Base-by-base conservation (phyloP, 2,329 filamentous ascomycete genomes). In the Cladosporium velox region DNA sequence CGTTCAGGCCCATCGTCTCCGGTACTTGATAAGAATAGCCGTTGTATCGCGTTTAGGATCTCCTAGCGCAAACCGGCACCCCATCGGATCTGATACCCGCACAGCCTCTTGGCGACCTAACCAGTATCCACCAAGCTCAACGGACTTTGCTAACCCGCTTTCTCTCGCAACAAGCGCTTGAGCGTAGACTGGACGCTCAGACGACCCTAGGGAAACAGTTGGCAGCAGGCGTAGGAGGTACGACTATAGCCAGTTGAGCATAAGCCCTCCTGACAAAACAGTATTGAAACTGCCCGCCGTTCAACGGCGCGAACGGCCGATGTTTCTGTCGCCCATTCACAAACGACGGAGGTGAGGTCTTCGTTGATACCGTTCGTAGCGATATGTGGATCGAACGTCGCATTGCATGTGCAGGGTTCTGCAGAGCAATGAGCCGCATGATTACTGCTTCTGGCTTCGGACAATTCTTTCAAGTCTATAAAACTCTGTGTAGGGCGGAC, bases 71-170 rank as follows among this genome's bases (percentile, higher is more conserved):
- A 59, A 47, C 4, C 57, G 61, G 61, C 47, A 57, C 51, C 61
- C 51, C 61, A 64, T 64, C 61, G 61, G 61, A 64, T 57, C 34
- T 47, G 35, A 32, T 44, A 44, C 4, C 51, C 51, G 61, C 61
- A 47, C 47, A 47, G 35, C 59, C 44, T 32, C 32, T 28, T 26
- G 47, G 26, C 30, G 59, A 32, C 47, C 47, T 35, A 38, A 32
- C 59, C 59, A 62, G 59, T 24, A 35, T 52, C 59, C 59, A 54
- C 59, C 32, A 26, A 35, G 30, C 59, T 62, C 59, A 62, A 62
- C 59, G 47, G 47, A 52, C 51, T 57, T 18, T n/a, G n/a, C 28
- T 64, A 51, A 30, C 49, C 60, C 60, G 60, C 60, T 64, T 64
- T 30, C 44, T 54, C 34, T 12, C 49, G 28, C 34, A 24, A 26